Evolutionary conservation across 768 basidiomycete genomes (phyloP).

Genomic region (Dendrothele bispora): DNA sequence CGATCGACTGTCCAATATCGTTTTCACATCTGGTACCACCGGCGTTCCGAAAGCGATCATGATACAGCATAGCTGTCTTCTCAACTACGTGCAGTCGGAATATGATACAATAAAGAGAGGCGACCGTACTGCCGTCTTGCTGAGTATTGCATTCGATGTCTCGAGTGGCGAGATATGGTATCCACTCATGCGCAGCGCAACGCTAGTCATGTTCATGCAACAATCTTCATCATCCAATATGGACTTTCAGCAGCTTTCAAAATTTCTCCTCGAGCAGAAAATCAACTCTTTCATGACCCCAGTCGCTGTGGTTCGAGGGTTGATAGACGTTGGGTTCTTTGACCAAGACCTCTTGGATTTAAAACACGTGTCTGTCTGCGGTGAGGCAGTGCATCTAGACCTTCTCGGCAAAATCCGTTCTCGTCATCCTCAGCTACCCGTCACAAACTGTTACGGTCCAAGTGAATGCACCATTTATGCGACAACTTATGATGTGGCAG

Average conservation of each 20-base stretch:
- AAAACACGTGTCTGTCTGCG: neutral
- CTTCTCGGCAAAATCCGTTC: neutral
- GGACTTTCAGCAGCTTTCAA: neutral
- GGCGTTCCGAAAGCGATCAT: constrained; percentile 21
- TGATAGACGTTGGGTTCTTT: neutral
- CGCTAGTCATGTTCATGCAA: neutral
- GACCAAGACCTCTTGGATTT: neutral
- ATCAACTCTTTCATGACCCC: neutral
- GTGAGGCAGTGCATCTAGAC: neutral
- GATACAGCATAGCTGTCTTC: constrained; percentile 4
- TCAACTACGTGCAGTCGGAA: neutral
- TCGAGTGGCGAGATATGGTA: constrained; percentile 1
- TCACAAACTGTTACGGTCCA: neutral
- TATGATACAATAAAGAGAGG: neutral
- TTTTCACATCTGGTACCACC: constrained; percentile 16
- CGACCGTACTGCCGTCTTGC: neutral
- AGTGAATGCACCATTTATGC: constrained; percentile 2
- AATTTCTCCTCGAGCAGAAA: neutral
- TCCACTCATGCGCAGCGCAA: neutral
- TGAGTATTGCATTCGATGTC: constrained; percentile 3
- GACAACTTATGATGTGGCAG: neutral
- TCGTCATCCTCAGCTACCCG: neutral
- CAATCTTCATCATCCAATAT: neutral
- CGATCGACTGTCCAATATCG: constrained; percentile 1
- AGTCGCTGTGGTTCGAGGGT: neutral